These are phyloP conservation scores for Verticillium klebahnii DNA, from an alignment of 2,329 filamentous ascomycete genomes.

Conservation along the genomic window DNA sequence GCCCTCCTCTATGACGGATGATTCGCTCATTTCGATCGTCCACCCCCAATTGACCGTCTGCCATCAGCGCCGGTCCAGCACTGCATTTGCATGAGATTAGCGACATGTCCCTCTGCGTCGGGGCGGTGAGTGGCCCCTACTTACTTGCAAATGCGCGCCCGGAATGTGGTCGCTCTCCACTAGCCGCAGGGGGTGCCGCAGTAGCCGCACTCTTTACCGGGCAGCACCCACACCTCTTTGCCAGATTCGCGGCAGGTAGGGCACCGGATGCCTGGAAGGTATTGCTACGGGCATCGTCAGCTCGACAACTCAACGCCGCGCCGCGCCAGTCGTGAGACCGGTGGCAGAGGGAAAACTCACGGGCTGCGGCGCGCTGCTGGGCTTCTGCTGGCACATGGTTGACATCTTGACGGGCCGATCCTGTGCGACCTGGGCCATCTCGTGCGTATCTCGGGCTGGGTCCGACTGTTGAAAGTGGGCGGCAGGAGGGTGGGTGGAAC, in stretches of 20 bases:
- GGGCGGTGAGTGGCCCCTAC: not conserved
- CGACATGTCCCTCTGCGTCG: not conserved
- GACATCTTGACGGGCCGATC: not conserved
- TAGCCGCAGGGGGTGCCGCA: constrained; percentile 41
- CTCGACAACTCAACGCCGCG: not conserved
- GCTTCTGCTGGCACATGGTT: not conserved
- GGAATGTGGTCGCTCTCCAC: not conserved
- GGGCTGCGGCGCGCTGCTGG: not conserved
- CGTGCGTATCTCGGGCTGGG: constrained; percentile 5
- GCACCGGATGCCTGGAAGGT: constrained; percentile 47
- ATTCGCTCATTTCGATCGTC: not conserved
- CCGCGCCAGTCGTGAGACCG: not conserved
- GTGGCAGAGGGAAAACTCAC: not conserved
- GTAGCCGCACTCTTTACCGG: constrained; percentile 44
- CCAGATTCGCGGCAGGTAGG: constrained; percentile 44
- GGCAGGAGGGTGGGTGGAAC: not conserved
- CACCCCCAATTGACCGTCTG: not conserved
- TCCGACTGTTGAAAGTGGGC: constrained; percentile 6
- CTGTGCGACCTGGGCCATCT: not conserved
- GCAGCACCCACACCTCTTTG: constrained; percentile 52
- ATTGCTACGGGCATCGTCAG: constrained; percentile 13
- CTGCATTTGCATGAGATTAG: constrained; percentile 1
- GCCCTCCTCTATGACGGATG: not conserved
- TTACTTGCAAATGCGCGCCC: not conserved
- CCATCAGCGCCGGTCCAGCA: not conserved